Evolutionary conservation across 2,329 filamentous ascomycete genomes (phyloP).

Genomic region (Fusarium albosuccineum): DNA sequence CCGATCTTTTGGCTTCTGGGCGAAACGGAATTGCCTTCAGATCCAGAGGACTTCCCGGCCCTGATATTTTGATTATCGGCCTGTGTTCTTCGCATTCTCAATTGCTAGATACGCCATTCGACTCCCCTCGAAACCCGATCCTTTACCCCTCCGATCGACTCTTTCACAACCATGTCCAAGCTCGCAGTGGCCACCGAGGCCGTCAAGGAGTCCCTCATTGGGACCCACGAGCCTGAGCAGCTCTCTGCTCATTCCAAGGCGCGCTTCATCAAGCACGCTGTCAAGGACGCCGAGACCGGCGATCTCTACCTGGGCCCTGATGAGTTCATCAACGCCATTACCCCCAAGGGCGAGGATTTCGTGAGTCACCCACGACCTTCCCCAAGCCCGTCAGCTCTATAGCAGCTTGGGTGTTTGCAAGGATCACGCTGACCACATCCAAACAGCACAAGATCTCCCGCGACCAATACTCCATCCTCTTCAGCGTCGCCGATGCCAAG

Average conservation of each 20-base stretch:
- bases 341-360: slow-evolving; percentile 88
- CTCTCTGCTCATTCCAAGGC: slow-evolving; percentile 81
- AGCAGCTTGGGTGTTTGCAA: slow-evolving; percentile 14
- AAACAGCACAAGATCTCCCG: slow-evolving; percentile 95
- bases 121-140: slow-evolving; percentile 24
- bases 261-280: slow-evolving; percentile 81
- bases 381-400: neutral
- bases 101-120: slow-evolving; percentile 35
- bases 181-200: slow-evolving; percentile 71
- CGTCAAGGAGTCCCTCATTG: slow-evolving; percentile 85
- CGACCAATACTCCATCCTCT: slow-evolving; percentile 94
- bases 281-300: slow-evolving; percentile 79
- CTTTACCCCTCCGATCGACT: slow-evolving; percentile 36
- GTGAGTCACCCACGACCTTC: slow-evolving; percentile 67
- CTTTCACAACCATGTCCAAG: slow-evolving; percentile 52
- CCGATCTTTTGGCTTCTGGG: slow-evolving; percentile 11
- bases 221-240: slow-evolving; percentile 68
- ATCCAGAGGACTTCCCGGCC: slow-evolving; percentile 13
- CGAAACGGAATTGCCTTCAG: slow-evolving; percentile 18
- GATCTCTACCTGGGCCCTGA: slow-evolving; percentile 85
- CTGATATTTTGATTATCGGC: slow-evolving; percentile 27
- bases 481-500: slow-evolving; percentile 87
- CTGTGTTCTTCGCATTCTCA: slow-evolving; percentile 22
- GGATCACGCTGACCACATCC: slow-evolving; percentile 30
- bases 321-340: slow-evolving; percentile 93